These are phyloP conservation scores for Ophiognomonia clavigignenti-juglandacearum DNA, from an alignment of 2,329 filamentous ascomycete species.

Conservation along the genomic window DNA sequence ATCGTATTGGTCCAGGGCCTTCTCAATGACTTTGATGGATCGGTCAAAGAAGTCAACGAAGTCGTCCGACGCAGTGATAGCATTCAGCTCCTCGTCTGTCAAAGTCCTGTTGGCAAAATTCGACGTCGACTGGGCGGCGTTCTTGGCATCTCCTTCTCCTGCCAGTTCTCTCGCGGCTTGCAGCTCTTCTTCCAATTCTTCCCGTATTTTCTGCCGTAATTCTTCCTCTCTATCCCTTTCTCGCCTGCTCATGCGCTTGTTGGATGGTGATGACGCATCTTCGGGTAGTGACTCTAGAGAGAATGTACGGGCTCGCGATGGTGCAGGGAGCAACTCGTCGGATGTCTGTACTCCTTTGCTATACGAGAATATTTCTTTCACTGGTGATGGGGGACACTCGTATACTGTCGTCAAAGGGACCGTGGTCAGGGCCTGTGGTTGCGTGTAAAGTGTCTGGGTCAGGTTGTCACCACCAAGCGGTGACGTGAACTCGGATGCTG, in stretches of 20 bases:
- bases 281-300: slow-evolving; percentile 59
- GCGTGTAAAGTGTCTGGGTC: slow-evolving; percentile 27
- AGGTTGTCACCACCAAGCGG: slow-evolving; percentile 36
- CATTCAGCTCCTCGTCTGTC: slow-evolving; percentile 78
- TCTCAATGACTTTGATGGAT: slow-evolving; percentile 94
- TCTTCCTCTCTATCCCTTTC: slow-evolving; percentile 85
- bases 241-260: slow-evolving; percentile 72
- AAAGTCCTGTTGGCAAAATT: slow-evolving; percentile 78
- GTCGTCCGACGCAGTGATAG: slow-evolving; percentile 86
- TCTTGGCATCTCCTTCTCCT: slow-evolving; percentile 43
- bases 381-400: slow-evolving; percentile 71
- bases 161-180: slow-evolving; percentile 63
- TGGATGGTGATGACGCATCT: slow-evolving; percentile 54
- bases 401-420: slow-evolving; percentile 71
- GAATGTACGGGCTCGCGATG: slow-evolving; percentile 47
- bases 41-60: slow-evolving; percentile 94
- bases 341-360: slow-evolving; percentile 94
- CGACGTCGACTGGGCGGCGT: slow-evolving; percentile 34
- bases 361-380: slow-evolving; percentile 87
- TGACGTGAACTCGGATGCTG: slow-evolving; percentile 50
- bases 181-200: slow-evolving; percentile 90
- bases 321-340: slow-evolving; percentile 60
- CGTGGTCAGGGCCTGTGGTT: slow-evolving; percentile 67
- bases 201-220: slow-evolving; percentile 74
- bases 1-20: slow-evolving; percentile 92